Base-by-base conservation (phyloP, 257 asterid genomes). In the Przewalskia tangutica region DNA sequence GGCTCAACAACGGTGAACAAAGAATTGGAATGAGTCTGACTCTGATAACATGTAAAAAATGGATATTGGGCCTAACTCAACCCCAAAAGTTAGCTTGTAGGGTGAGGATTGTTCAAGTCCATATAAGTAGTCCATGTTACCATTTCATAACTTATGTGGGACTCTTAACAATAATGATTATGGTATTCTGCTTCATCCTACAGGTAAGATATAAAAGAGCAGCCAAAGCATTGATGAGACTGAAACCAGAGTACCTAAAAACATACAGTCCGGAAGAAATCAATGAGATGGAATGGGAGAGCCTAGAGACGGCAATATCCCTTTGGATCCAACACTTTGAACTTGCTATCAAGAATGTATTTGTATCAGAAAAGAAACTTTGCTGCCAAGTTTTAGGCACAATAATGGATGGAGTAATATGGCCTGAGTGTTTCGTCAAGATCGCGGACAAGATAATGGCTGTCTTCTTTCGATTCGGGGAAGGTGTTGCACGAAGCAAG, bases 381-480 rank as follows among this genome's bases (percentile, higher is more conserved):
- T 92, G 89, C 89, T 77, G 58, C n/a, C 86, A 77, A 79, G 92
- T 89, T 14, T 88, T 94, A 8, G 93, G 93, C 8, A 84, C 82
- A 87, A 77, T 91, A 83, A 58, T 88, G 83, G 89, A 87, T 3
- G 94, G 89, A 27, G 42, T 82, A 0, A 80, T 93, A 17, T 92
- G 97, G 98, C 87, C 91, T 0, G 97, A 92, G 78, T 92, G 98
- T 82, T 94, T 92, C 86, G 88, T 87, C 80, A 94, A 91, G 90
- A 91, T 90, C 2, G 88, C 98, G 0, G 98, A 94, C 88, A 94
- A 92, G 81, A 94, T 94, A 89, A 92, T 91, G 97, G 98, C 97
- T 1, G 98, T 94, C 81, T 94, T 94, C 87, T 94, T 94, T 77
- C 85, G 97, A n/a, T 94, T 94, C 27, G 98, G 95, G 0, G 98